Base-by-base conservation (phyloP, 2,329 filamentous ascomycete genomes). In the Aspergillus puulaauensis region DNA sequence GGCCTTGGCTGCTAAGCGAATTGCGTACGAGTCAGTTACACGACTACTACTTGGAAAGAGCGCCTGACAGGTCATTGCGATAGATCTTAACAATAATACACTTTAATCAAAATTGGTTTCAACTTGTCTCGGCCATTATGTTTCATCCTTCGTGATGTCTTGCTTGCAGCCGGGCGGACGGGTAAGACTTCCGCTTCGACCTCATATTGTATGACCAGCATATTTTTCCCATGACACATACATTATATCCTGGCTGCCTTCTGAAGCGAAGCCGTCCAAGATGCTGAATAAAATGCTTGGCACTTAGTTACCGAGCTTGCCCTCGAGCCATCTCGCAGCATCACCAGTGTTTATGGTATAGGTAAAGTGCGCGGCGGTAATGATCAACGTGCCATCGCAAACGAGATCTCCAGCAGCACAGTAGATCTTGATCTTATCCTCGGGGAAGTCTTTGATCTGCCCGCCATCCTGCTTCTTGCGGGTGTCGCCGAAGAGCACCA, bases 391-490 rank as follows among this genome's bases (percentile, higher is more conserved):
- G 21, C 80, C 78, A 2, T 68, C 56, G 61, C 82, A 84, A 15
- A 84, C 82, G 46, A 77, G 59, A 59, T 84, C 81, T 0, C 78
- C 80, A 6, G 64, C 51, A 50, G 79, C 75, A 54, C 81, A 83
- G 40, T 80, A 75, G 15, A 81, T 78, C 61, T 79, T 73, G 23
- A 73, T 73, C 67, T 80, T 79, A 4, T 73, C 72, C 48, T 70
- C 63, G n/a, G 74, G 73, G 62, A 77, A 79, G 40, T 71, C 69
- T 3, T 73, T 69, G 40, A 79, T 77, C 56, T 72, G 71, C 40
- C 72, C 69, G 17, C 68, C 66, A 59, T 79, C 75, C 62, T 75
- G 67, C 55, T 61, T 56, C 39, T 74, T 75, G 56, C 78, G 74
- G 12, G 79, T 80, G 57, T 80, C 75, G 21, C 68, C 79, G 54